Conservation (phyloP, 2,329 filamentous ascomycete genomes). For the Rosellinia necatrix region DNA sequence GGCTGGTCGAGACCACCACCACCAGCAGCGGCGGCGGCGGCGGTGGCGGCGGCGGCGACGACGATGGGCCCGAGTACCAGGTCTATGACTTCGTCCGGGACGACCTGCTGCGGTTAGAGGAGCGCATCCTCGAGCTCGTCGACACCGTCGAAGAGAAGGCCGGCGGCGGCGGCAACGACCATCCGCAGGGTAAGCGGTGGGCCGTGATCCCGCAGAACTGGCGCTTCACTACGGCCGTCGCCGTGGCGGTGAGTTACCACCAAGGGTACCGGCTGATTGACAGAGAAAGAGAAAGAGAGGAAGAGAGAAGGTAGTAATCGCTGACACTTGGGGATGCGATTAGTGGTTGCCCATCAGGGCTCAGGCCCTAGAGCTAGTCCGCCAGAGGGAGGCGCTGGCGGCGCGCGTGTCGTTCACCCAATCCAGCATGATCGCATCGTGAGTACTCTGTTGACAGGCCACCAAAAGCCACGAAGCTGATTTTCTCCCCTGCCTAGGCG, state of each 20-base stretch:
- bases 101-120: constrained; percentile 49
- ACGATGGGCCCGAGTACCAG: constrained; percentile 44
- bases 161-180: constrained; percentile 8
- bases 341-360: constrained; percentile 49
- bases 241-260: constrained; percentile 43
- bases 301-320: too few relatives aligned
- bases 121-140: constrained; percentile 51
- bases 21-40: too few relatives aligned
- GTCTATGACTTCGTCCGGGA: constrained; percentile 56
- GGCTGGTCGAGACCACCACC: constrained; percentile 44
- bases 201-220: constrained; percentile 45
- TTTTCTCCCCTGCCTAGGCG: too few relatives aligned
- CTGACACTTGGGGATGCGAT: too few relatives aligned
- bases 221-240: constrained; percentile 46
- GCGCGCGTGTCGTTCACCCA: constrained; percentile 53
- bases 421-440: constrained; percentile 54
- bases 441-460: too few relatives aligned
- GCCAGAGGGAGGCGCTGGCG: constrained; percentile 51
- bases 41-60: neutral
- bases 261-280: too few relatives aligned
- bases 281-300: too few relatives aligned
- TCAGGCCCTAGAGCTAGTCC: constrained; percentile 51
- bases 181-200: constrained; percentile 41
- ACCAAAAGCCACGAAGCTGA: too few relatives aligned
- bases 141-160: constrained; percentile 47